phyloP scores from a whole-genome alignment of 768 basidiomycete genomes.

The Heimioporus sp. region DNA sequence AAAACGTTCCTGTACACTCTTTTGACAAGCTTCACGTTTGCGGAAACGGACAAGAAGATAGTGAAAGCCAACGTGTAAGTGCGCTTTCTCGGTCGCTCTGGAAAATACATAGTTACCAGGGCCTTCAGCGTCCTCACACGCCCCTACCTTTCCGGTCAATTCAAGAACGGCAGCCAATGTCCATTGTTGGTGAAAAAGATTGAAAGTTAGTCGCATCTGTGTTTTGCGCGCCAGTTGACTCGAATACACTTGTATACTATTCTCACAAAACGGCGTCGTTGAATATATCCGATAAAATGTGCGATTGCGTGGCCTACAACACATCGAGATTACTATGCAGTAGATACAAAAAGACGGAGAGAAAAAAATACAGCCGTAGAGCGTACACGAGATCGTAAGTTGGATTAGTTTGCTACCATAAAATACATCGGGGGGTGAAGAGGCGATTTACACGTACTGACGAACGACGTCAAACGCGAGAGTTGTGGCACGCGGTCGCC shows the following conservation, averaged over 20 bases:
- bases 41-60: constrained; percentile 49
- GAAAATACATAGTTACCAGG: not conserved
- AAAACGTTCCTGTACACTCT: constrained; percentile 74
- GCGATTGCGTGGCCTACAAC: not conserved
- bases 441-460: constrained; percentile 3
- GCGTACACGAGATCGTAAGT: constrained; percentile 4
- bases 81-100: not conserved
- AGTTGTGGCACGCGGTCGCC: not conserved
- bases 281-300: not conserved
- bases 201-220: constrained; percentile 6
- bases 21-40: constrained; percentile 63
- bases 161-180: constrained; percentile 58
- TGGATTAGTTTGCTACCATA: constrained; percentile 14
- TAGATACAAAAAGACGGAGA: constrained; percentile 5
- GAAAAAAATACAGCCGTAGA: constrained; percentile 9
- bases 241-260: not conserved
- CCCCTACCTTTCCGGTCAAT: constrained; percentile 56
- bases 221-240: not conserved
- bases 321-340: constrained; percentile 10
- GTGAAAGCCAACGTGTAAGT: constrained; percentile 63
- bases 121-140: constrained; percentile 56
- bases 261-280: no score
- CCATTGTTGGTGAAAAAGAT: constrained; percentile 50
- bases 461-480: constrained; percentile 8
- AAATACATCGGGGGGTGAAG: constrained; percentile 20